Evolutionary conservation across 768 basidiomycete genomes (phyloP).

Genomic region (Serendipita sp.): DNA sequence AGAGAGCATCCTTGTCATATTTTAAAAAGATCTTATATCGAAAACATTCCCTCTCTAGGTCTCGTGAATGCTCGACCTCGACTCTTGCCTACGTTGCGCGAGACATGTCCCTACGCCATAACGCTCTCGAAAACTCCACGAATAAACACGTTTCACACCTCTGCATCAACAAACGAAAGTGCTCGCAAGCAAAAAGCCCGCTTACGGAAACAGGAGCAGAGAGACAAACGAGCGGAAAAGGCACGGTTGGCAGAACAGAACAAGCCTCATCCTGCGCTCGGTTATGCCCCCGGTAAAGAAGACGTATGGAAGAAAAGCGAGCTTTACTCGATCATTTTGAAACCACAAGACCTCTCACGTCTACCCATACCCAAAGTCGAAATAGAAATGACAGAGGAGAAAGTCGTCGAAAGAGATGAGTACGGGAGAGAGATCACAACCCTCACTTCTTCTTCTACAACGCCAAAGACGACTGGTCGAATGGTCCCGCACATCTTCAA

Average conservation of each 20-base stretch:
- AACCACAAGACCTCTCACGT: constrained; percentile 31
- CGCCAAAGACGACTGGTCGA: constrained; percentile 11
- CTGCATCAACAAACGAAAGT: not conserved
- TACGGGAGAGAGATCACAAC: not conserved
- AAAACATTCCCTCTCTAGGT: not conserved
- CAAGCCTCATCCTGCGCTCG: constrained; percentile 57
- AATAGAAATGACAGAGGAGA: not conserved
- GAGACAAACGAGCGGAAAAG: constrained; percentile 31
- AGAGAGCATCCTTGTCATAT: too few relatives aligned
- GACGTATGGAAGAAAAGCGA: constrained; percentile 51
- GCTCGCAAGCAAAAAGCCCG: not conserved
- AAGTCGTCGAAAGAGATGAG: not conserved
- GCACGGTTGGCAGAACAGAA: constrained; percentile 24
- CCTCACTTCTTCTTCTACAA: constrained; percentile 2
- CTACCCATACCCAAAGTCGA: constrained; percentile 11
- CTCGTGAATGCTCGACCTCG: not conserved
- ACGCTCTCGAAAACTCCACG: not conserved
- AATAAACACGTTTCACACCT: not conserved
- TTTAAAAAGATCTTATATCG: too few relatives aligned
- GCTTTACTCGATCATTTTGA: constrained; percentile 48
- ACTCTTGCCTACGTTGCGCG: not conserved
- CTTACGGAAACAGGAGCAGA: constrained; percentile 17
- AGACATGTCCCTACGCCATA: too few relatives aligned
- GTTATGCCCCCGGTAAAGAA: constrained; percentile 48
- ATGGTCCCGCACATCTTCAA: constrained; percentile 16